Percentiles rank a stretch among this genome's conserved stretches.
phyloP scores from a whole-genome alignment of 352 stramenopile genomes.

The Blastocystis sp. region DNA sequence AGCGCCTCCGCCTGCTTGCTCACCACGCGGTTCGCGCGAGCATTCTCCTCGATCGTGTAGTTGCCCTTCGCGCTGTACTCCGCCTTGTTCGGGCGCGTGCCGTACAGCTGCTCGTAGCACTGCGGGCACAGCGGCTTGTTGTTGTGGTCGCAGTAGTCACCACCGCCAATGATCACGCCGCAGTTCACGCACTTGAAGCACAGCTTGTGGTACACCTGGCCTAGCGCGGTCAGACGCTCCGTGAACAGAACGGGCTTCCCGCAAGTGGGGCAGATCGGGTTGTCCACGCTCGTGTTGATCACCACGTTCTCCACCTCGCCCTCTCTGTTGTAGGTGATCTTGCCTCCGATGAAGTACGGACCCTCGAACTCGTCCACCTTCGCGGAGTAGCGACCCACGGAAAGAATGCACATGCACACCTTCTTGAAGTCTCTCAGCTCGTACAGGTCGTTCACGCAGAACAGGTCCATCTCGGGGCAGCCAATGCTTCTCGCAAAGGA shows the following conservation, averaged over 20 bases:
- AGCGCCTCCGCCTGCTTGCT: conserved; percentile 41
- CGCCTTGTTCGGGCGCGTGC: conserved; percentile 46
- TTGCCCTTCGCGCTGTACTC: conserved; percentile 19
- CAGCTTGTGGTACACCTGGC: conserved; percentile 53
- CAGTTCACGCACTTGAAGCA: conserved; percentile 22
- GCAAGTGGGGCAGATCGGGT: conserved; percentile 49
- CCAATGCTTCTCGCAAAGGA: conserved; percentile 45
- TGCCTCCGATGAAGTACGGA: conserved; percentile 59
- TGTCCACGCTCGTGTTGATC: background rate
- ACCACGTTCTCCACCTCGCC: conserved; percentile 26
- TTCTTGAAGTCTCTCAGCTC: conserved; percentile 69
- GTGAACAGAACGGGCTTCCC: conserved; percentile 61
- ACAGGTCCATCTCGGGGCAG: conserved; percentile 59
- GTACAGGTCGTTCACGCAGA: conserved; percentile 67
- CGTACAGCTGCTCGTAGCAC: conserved; percentile 66
- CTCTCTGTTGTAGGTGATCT: conserved; percentile 43
- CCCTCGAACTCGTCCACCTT: conserved; percentile 27
- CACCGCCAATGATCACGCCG: conserved; percentile 41
- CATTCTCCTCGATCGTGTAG: conserved; percentile 37
- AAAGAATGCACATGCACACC: conserved; percentile 59
- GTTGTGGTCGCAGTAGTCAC: conserved; percentile 65
- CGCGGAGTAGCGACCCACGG: conserved; percentile 45
- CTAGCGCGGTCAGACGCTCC: conserved; percentile 50
- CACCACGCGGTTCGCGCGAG: background rate
- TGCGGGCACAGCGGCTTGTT: conserved; percentile 60